Conservation (phyloP, 140 eudicot species). For the Ambrosia hybrid region DNA sequence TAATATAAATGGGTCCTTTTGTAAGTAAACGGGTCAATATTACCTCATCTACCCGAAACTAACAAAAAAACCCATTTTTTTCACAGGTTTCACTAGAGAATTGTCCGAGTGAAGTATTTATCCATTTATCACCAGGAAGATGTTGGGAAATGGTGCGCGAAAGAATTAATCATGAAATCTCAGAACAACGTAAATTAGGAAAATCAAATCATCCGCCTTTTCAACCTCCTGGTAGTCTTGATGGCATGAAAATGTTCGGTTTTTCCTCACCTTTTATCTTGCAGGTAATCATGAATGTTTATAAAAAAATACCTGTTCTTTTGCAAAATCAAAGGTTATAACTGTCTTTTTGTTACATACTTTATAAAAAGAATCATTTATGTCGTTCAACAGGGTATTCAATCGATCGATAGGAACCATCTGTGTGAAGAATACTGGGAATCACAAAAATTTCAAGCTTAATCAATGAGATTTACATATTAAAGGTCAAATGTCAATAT, state of each 20-base stretch:
- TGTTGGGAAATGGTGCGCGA: conserved; percentile 97
- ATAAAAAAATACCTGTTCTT: too few relatives aligned
- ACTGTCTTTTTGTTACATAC: too few relatives aligned
- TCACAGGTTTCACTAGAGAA: conserved; percentile 66
- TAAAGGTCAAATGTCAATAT: neutral
- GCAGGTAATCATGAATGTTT: conserved; percentile 48
- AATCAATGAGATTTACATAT: conserved; percentile 44
- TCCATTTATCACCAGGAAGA: conserved; percentile 60
- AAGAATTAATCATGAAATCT: conserved; percentile 71
- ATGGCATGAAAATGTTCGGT: conserved; percentile 97
- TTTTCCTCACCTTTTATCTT: conserved; percentile 79
- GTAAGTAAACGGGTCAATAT: neutral
- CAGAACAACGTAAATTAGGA: conserved; percentile 71
- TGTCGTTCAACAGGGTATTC: too few relatives aligned
- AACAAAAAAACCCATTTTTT: neutral
- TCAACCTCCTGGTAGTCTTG: conserved; percentile 92
- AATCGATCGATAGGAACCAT: conserved; percentile 45
- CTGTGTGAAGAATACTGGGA: conserved; percentile 67
- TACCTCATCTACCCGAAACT: neutral
- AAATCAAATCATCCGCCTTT: conserved; percentile 67
- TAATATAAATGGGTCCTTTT: too few relatives aligned
- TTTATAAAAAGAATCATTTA: too few relatives aligned
- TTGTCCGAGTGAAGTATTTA: conserved; percentile 59
- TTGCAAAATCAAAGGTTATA: too few relatives aligned
- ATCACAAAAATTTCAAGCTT: conserved; percentile 45